Evolutionary conservation across 441 rosid genomes (phyloP).

Genomic region (Syzygium syzygioides): DNA sequence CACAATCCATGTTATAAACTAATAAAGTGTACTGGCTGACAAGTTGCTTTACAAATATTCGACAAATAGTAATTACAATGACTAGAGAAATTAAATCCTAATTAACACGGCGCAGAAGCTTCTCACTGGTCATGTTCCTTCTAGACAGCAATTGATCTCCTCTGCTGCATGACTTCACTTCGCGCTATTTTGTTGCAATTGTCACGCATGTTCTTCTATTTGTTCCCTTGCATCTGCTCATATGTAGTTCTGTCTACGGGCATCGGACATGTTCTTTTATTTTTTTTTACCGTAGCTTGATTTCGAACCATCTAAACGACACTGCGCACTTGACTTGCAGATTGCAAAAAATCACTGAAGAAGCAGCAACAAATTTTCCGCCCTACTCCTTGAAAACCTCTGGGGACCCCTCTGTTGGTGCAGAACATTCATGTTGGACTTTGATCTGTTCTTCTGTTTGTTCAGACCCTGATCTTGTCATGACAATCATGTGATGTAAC

Average conservation of each 20-base stretch:
- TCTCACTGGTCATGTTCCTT: neutral
- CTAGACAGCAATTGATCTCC: neutral
- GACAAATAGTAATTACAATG: neutral
- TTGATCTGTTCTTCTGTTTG: neutral
- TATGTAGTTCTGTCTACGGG: neutral
- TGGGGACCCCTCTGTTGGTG: slow-evolving; percentile 88
- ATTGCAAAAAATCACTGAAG: slow-evolving; percentile 84
- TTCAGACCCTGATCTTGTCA: neutral
- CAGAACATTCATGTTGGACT: slow-evolving; percentile 73
- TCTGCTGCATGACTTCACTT: neutral
- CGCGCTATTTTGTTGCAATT: neutral
- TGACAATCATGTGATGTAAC: neutral
- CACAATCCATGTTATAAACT: neutral
- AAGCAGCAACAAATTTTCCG: slow-evolving; percentile 62
- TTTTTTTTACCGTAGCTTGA: neutral
- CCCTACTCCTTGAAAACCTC: slow-evolving; percentile 77
- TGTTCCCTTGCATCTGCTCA: neutral
- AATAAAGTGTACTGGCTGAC: neutral
- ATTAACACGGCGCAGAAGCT: neutral
- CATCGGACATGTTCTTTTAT: neutral
- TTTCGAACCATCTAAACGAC: neutral
- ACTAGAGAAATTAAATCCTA: neutral
- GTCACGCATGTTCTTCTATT: neutral
- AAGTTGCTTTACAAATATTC: neutral
- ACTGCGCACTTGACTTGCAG: slow-evolving; percentile 23